Conservation (phyloP, 1,284 basidiomycete genomes). For the Coriolopsis trogii region DNA sequence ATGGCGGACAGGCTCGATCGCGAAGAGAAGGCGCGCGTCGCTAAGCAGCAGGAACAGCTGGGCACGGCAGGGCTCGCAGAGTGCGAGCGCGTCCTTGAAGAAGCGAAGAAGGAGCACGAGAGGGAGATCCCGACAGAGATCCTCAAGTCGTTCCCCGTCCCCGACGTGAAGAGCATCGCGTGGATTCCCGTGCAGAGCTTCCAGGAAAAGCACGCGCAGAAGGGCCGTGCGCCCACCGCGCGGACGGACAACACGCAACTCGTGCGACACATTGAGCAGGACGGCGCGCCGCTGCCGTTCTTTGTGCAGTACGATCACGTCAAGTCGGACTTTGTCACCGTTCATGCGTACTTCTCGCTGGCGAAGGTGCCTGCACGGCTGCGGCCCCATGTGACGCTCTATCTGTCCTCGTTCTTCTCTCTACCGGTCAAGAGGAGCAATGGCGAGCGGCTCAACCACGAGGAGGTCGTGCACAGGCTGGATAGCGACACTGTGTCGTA, state of each 20-base stretch:
- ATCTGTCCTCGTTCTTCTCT: conserved; percentile 88
- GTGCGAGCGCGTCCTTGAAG: conserved; percentile 72
- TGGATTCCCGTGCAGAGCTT: conserved; percentile 94
- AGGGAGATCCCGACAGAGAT: conserved; percentile 81
- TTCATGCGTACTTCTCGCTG: conserved; percentile 82
- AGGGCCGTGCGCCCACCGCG: conserved; percentile 34
- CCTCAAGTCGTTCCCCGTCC: conserved; percentile 84
- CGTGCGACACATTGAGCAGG: conserved; percentile 69
- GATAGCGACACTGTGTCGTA: conserved; percentile 94
- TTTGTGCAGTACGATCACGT: conserved; percentile 93
- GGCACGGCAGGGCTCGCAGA: conserved; percentile 83
- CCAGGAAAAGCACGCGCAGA: conserved; percentile 61
- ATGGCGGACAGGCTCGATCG: conserved; percentile 83
- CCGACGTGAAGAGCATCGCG: conserved; percentile 85
- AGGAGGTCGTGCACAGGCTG: conserved; percentile 89
- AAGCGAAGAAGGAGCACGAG: conserved; percentile 89
- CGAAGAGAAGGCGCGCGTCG: conserved; percentile 81
- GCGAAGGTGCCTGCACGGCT: conserved; percentile 71
- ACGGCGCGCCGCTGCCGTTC: conserved; percentile 77
- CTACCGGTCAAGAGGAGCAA: conserved; percentile 77
- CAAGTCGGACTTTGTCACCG: conserved; percentile 90
- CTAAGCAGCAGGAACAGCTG: conserved; percentile 68
- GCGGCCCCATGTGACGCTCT: conserved; percentile 81
- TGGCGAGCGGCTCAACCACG: conserved; percentile 79
- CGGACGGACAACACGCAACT: conserved; percentile 41